Base-by-base conservation (phyloP, 2,329 filamentous ascomycete species). In the Ascochyta fabae region DNA sequence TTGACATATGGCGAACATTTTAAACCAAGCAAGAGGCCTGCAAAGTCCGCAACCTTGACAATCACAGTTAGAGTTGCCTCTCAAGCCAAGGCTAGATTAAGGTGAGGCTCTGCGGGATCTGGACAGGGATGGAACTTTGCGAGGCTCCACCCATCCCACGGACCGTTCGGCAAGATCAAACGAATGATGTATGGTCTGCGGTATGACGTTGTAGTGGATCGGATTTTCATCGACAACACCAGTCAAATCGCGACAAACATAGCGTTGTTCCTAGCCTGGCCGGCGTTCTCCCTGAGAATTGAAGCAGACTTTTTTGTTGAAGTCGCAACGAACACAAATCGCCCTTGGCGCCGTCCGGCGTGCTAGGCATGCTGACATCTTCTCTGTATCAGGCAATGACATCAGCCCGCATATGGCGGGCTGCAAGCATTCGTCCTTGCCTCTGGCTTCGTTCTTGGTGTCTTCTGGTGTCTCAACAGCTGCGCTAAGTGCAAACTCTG, bases 31-130 rank as follows among this genome's bases (percentile, higher is more conserved):
- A 9, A 10, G 26, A 31, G 16, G 13, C 12, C 39, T 38, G 38
- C 23, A 38, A 42, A 10, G 12, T 31, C 3, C 6, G 29, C 12
- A 31, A 10, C 23, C 12, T 31, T 43, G 26, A 26, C 38, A 44
- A 5, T 6, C 16, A 15, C 36, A 29, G 43, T 35, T n/a, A 35
- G 44, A 9, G 13, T 27, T 40, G 23, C 45, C 40, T 44, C 39
- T 38, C 16, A 31, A 10, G 49, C 41, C 48, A 44, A 51, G 38
- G 33, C 33, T 42, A n/a, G 15, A 52, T 39, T 52, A 52, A 56
- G 53, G 48, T 56, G 53, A 56, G 53, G 53, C 53, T 56, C 53
- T 56, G 53, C 53, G 53, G 53, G 53, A 56, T 48, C 53, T 52
- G 43, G 38, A 56, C 53, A 52, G 53, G 53, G 53, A 39, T 48